Conservation (phyloP, 2,329 filamentous ascomycete genomes). For the Diaporthe capsici region DNA sequence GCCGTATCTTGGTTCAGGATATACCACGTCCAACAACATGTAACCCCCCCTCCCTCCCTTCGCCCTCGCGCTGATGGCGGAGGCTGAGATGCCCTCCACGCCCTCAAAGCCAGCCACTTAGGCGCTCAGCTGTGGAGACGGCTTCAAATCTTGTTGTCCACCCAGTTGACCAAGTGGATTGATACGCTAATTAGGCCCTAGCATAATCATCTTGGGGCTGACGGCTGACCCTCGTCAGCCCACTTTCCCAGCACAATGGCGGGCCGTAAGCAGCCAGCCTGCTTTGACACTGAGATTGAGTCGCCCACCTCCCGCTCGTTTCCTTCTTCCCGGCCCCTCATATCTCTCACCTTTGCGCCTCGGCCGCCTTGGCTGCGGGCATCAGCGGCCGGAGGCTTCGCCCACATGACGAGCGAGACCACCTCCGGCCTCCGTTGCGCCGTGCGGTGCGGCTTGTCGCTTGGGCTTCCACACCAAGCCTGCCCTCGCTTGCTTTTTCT, state of each 20-base stretch:
- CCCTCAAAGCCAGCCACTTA: conserved; percentile 14
- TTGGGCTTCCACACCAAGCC: background rate
- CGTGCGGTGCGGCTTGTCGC: conserved; percentile 19
- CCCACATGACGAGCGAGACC: conserved; percentile 27
- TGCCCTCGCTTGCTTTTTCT: background rate
- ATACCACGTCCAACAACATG: background rate
- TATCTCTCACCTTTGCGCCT: background rate
- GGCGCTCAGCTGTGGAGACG: conserved; percentile 6
- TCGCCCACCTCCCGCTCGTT: conserved; percentile 8
- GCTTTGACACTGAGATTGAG: conserved; percentile 18
- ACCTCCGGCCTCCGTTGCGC: conserved; percentile 11
- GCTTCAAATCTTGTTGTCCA: background rate
- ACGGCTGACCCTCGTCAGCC: conserved; percentile 11
- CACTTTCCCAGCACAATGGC: background rate
- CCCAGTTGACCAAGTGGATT: background rate
- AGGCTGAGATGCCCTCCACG: conserved; percentile 22
- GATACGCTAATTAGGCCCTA: background rate
- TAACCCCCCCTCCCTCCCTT: background rate
- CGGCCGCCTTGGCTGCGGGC: conserved; percentile 15
- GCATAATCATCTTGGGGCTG: conserved; percentile 3
- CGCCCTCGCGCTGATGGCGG: conserved; percentile 1
- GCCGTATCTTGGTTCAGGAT: conserved; percentile 17
- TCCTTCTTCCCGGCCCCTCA: conserved; percentile 5
- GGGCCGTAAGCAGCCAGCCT: background rate
- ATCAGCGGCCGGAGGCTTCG: conserved; percentile 13